Evolutionary conservation across 495 filamentous ascomycete genomes (phyloP), one percentile per base, ranked within the genome.

Genomic region (Tuber brumale): DNA sequence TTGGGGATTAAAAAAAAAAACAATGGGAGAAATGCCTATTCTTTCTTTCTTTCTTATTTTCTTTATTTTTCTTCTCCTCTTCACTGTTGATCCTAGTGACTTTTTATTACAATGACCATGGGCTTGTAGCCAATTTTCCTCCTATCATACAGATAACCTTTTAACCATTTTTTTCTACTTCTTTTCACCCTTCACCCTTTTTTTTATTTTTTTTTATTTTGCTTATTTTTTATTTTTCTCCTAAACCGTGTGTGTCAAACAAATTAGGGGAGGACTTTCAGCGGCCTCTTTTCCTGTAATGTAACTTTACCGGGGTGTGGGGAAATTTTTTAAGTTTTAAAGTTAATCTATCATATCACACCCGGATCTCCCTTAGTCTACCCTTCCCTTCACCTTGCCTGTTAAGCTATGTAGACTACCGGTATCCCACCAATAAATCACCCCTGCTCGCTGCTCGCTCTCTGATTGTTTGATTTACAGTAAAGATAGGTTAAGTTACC

Each of bases 381-480:
- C 7, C 6, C 0, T 46, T 21, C 45, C 10, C 43, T 44, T 44
- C 4, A 44, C 3, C 43, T 9, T 5, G 43, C 1, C 14, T 44
- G 43, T 44, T 9, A 12, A 44, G 39, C 10, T 9, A 44, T 2
- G 19, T 46, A 44, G n/a, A n/a, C n/a, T n/a, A n/a, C n/a, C 6
- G 9, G 43, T 44, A 12, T 8, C 48, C 48, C 23, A 10, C 48
- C 10, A 61, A 31, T 48, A 2, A 39, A 39, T 12, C 51, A 39
- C n/a, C 27, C 51, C n/a, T 16, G 23, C 51, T 61, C n/a, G n/a
- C n/a, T 31, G n/a, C n/a, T 31, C 43, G 75, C 37, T 39, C 37
- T 79, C 72, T 73, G 72, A 73, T 78, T 71, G 3, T 21, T 21
- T 48, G 48, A 27, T 57, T 27, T 1, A n/a, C n/a, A n/a, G n/a